These are phyloP conservation scores for Hirschfeldia incana DNA, from an alignment of 345 rosid genomes.

Conservation along the genomic window DNA sequence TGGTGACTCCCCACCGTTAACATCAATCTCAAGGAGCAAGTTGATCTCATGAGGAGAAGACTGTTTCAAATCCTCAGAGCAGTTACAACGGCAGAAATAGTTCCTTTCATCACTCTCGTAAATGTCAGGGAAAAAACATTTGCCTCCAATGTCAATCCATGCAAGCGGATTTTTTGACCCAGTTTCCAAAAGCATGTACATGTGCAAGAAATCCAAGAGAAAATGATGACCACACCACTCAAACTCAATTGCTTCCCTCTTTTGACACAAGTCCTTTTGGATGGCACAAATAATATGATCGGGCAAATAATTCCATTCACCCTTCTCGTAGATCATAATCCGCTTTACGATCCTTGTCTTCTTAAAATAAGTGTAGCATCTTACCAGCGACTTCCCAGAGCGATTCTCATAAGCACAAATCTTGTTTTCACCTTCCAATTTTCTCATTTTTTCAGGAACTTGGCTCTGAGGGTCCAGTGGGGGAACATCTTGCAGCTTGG, in stretches of 20 bases:
- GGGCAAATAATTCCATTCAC: constrained; percentile 80
- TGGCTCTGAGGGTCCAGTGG: constrained; percentile 30
- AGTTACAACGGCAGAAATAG: constrained; percentile 44
- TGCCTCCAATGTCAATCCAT: constrained; percentile 86
- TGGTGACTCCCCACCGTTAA: constrained; percentile 52
- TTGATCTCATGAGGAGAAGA: constrained; percentile 63
- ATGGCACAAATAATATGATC: constrained; percentile 42
- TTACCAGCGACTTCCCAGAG: constrained; percentile 52
- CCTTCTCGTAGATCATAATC: constrained; percentile 70
- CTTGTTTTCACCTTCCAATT: constrained; percentile 42
- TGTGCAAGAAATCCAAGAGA: constrained; percentile 80
- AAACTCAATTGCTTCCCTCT: constrained; percentile 63
- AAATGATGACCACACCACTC: constrained; percentile 50
- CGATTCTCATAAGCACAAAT: constrained; percentile 31
- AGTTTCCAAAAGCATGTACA: constrained; percentile 63
- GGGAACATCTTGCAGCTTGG: constrained; percentile 39
- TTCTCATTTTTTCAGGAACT: constrained; percentile 55
- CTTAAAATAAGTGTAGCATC: constrained; percentile 64
- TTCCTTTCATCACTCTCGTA: constrained; percentile 44
- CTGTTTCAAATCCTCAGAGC: constrained; percentile 36
- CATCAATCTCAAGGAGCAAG: constrained; percentile 79
- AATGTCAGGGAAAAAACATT: constrained; percentile 82
- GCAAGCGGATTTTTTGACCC: constrained; percentile 70
- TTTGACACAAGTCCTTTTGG: constrained; percentile 57
- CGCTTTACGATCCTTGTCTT: constrained; percentile 70